Evolutionary conservation across 2,329 filamentous ascomycete genomes (phyloP).

Genomic region (Sporothrix curviconia): DNA sequence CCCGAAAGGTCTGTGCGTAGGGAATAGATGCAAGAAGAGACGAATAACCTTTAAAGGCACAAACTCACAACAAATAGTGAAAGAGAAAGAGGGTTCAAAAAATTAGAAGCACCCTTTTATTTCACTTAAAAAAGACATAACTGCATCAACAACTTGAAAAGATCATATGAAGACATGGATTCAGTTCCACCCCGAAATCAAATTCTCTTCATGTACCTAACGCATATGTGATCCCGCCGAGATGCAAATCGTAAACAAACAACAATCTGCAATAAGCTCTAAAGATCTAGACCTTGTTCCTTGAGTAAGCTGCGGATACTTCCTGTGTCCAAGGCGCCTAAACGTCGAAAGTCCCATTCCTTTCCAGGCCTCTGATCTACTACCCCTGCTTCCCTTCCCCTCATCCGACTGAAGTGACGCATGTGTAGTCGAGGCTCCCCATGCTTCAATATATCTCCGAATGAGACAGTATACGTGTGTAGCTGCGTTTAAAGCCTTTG

Average conservation of each 20-base stretch:
- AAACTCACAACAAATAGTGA: no score
- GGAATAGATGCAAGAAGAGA: background rate
- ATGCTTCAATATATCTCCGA: background rate
- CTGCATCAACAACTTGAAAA: background rate
- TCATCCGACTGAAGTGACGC: background rate
- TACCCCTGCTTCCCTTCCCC: background rate
- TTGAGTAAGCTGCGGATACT: no score
- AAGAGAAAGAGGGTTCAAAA: background rate
- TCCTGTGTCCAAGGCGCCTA: no score
- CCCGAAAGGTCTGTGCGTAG: background rate
- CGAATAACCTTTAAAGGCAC: no score
- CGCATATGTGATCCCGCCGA: constrained; percentile 1
- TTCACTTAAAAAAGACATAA: background rate
- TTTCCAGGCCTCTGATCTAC: background rate
- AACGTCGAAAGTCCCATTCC: background rate
- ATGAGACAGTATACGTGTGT: background rate
- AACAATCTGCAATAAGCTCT: background rate
- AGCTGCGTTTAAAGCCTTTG: background rate
- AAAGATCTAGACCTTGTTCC: background rate
- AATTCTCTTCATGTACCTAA: background rate
- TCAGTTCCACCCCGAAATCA: background rate
- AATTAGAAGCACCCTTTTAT: no score
- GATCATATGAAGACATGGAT: no score
- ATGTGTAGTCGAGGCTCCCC: background rate
- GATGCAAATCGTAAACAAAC: constrained; percentile 2